These are phyloP conservation scores for Aspergillus haitiensis DNA, from an alignment of 495 filamentous ascomycete species.

Conservation along the genomic window DNA sequence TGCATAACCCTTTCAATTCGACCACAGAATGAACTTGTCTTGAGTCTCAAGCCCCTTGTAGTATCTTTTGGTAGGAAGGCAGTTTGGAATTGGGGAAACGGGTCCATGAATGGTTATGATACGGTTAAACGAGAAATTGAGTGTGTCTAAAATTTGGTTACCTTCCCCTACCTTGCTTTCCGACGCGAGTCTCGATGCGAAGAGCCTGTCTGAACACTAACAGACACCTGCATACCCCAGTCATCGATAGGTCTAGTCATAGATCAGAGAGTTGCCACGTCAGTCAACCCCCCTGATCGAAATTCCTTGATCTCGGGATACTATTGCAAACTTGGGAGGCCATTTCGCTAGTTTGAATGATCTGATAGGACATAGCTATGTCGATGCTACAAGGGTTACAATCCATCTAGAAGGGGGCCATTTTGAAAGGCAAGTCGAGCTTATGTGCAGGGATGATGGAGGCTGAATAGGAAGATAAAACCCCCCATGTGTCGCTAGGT, in stretches of 20 bases:
- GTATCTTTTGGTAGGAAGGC: no score
- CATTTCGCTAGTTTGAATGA: conserved; percentile 4
- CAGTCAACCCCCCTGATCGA: conserved; percentile 23
- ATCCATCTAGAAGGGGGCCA: conserved; percentile 13
- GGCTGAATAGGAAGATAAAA: conserved; percentile 14
- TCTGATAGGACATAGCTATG: conserved; percentile 20
- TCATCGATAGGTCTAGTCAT: conserved; percentile 18
- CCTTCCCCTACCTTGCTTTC: neutral
- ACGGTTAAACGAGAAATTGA: conserved; percentile 3
- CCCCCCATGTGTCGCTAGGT: neutral
- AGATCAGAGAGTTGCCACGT: conserved; percentile 27
- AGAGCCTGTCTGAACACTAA: conserved; percentile 14
- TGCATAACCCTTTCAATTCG: no score
- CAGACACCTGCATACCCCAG: conserved; percentile 17
- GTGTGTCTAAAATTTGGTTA: conserved; percentile 5
- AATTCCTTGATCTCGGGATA: neutral
- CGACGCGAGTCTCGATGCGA: conserved; percentile 8
- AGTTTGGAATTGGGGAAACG: neutral
- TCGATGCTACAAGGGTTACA: conserved; percentile 15
- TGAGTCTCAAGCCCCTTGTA: no score
- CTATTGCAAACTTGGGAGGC: conserved; percentile 15
- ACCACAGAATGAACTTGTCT: no score
- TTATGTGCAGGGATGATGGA: conserved; percentile 13
- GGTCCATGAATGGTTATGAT: conserved; percentile 5
- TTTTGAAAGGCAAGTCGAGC: conserved; percentile 6